Conservation (phyloP, 306 rosid genomes). For the Bauhinia variegata region DNA sequence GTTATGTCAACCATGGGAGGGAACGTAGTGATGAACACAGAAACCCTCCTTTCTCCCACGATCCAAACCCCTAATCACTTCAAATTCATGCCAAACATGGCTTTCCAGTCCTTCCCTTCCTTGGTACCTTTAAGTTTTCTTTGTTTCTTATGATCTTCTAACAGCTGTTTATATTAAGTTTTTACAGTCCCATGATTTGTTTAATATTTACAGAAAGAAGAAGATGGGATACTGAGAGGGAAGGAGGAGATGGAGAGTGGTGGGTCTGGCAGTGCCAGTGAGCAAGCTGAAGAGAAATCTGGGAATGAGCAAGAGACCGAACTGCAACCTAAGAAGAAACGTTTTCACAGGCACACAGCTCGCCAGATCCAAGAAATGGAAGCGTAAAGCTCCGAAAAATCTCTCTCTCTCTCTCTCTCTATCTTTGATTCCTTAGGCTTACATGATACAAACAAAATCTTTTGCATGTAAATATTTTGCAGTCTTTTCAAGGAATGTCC, state of each 20-base stretch:
- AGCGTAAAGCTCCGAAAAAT: slow-evolving; percentile 45
- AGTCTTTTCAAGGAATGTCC: slow-evolving; percentile 95
- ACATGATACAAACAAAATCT: too few relatives aligned
- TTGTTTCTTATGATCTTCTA: too few relatives aligned
- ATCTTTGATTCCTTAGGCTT: not conserved
- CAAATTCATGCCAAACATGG: slow-evolving; percentile 76
- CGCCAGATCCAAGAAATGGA: slow-evolving; percentile 99
- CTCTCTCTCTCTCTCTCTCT: too few relatives aligned
- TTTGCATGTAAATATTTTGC: slow-evolving; percentile 11
- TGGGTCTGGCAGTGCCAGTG: slow-evolving; percentile 84
- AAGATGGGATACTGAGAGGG: slow-evolving; percentile 59
- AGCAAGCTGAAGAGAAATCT: slow-evolving; percentile 73
- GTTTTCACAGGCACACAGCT: slow-evolving; percentile 90
- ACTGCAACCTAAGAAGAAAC: slow-evolving; percentile 71
- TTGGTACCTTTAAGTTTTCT: slow-evolving; percentile 45
- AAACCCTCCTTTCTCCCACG: slow-evolving; percentile 68
- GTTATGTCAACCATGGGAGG: slow-evolving; percentile 86
- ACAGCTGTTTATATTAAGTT: too few relatives aligned
- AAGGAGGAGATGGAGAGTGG: slow-evolving; percentile 88
- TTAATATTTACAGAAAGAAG: slow-evolving; percentile 70
- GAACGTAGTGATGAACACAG: slow-evolving; percentile 73
- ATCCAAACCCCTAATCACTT: slow-evolving; percentile 86
- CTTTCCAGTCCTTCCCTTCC: slow-evolving; percentile 69
- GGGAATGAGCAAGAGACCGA: slow-evolving; percentile 71
- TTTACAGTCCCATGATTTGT: not conserved